phyloP scores from a whole-genome alignment of 345 rosid genomes.

The Microthlaspi erraticum region DNA sequence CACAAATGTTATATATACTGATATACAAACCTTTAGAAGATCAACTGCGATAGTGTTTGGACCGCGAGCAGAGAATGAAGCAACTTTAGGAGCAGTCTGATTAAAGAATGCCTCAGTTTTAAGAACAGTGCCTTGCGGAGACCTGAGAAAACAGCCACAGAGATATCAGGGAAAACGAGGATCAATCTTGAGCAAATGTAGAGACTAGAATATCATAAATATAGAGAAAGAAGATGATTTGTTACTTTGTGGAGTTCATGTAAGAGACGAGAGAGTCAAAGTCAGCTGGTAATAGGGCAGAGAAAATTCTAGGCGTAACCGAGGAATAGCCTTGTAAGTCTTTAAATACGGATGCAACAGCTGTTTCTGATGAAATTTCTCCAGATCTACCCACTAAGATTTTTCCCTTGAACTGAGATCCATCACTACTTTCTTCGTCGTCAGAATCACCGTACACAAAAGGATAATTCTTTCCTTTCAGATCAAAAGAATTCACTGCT shows the following conservation, averaged over 20 bases:
- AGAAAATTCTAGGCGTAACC: slow-evolving; percentile 18
- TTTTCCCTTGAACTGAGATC: slow-evolving; percentile 37
- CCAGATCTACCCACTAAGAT: not conserved
- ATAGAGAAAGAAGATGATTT: slow-evolving; percentile 4
- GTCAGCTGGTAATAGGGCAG: not conserved
- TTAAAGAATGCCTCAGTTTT: slow-evolving; percentile 35
- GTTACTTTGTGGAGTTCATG: slow-evolving; percentile 46
- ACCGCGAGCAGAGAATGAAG: slow-evolving; percentile 45
- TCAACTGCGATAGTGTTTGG: slow-evolving; percentile 37
- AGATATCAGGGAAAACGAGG: not conserved
- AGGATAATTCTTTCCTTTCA: slow-evolving; percentile 41
- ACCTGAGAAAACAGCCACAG: slow-evolving; percentile 6
- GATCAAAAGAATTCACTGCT: slow-evolving; percentile 45
- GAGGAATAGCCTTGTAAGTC: not conserved
- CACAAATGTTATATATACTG: not conserved
- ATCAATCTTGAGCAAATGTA: not conserved
- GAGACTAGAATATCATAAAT: not conserved
- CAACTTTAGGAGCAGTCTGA: slow-evolving; percentile 36
- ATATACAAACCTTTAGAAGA: slow-evolving; percentile 39
- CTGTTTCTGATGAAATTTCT: not conserved
- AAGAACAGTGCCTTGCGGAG: slow-evolving; percentile 38
- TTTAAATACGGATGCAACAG: slow-evolving; percentile 32
- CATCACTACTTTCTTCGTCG: not conserved
- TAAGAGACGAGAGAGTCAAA: slow-evolving; percentile 34
- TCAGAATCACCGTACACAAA: not conserved